These are phyloP conservation scores for Phytophthora constricta DNA, from an alignment of 352 stramenopile species.

Conservation along the genomic window DNA sequence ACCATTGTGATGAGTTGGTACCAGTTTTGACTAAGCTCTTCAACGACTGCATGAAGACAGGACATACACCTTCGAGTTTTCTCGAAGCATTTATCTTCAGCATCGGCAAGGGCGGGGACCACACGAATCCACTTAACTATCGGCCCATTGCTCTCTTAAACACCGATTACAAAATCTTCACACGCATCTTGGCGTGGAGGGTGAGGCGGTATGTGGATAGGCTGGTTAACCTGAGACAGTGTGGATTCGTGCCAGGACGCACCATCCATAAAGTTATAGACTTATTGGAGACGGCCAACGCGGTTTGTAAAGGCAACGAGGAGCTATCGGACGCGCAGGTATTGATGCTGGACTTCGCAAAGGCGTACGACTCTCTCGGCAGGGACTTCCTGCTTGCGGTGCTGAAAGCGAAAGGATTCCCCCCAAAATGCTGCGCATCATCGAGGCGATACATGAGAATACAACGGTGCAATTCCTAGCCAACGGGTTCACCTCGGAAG, in stretches of 20 bases:
- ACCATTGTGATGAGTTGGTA: too few species aligned
- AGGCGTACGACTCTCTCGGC: conserved; percentile 11
- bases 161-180: conserved; percentile 18
- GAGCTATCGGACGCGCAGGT: conserved; percentile 2
- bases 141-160: conserved; percentile 11
- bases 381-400: not conserved
- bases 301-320: not conserved
- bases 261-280: conserved; percentile 18
- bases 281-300: not conserved
- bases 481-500: not conserved
- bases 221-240: not conserved
- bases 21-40: too few species aligned
- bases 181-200: conserved; percentile 4
- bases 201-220: not conserved
- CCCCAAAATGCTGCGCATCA: not conserved
- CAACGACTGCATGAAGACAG: too few species aligned
- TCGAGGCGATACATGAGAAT: not conserved
- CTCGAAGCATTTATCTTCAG: conserved; percentile 2
- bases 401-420: conserved; percentile 8
- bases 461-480: not conserved
- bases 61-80: too few species aligned
- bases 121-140: too few species aligned
- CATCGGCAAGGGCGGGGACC: not conserved
- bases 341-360: conserved; percentile 9
- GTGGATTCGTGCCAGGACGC: not conserved